Percentiles rank a stretch among this genome's conserved stretches.
Conservation (phyloP, 2,329 filamentous ascomycete genomes). For the Pseudopyrenochaeta lycopersici region DNA sequence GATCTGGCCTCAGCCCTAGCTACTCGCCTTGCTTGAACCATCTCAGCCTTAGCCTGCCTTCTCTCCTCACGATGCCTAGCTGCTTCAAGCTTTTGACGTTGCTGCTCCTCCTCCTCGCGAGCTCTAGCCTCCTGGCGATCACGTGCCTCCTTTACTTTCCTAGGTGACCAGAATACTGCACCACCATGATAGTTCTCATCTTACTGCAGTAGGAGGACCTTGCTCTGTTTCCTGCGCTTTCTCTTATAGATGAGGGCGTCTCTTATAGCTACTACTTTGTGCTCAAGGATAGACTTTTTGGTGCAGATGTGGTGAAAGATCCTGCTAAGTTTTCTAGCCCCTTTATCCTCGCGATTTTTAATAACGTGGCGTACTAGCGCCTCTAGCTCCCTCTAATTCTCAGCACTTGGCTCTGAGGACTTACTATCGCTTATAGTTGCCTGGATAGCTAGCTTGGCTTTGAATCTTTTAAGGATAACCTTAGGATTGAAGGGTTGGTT, state of each 20-base stretch:
- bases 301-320: no score
- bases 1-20: neutral
- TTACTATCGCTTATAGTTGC: no score
- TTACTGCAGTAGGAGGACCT: constrained; percentile 6
- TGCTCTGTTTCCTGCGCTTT: constrained; percentile 2
- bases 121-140: neutral
- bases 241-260: constrained; percentile 7
- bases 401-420: no score
- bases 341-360: no score
- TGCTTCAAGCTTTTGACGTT: no score
- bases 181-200: constrained; percentile 8
- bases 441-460: neutral
- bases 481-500: neutral
- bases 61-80: no score
- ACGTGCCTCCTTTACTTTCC: constrained; percentile 7
- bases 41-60: neutral
- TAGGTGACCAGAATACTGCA: constrained; percentile 8
- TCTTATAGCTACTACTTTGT: constrained; percentile 4
- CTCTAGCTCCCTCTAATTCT: no score
- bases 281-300: constrained; percentile 2
- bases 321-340: no score
- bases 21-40: neutral
- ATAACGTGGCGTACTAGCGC: no score
- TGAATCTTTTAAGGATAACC: no score
- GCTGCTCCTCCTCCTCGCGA: neutral